phyloP scores from a whole-genome alignment of 768 basidiomycete species.

The Leccinum imitatum region DNA sequence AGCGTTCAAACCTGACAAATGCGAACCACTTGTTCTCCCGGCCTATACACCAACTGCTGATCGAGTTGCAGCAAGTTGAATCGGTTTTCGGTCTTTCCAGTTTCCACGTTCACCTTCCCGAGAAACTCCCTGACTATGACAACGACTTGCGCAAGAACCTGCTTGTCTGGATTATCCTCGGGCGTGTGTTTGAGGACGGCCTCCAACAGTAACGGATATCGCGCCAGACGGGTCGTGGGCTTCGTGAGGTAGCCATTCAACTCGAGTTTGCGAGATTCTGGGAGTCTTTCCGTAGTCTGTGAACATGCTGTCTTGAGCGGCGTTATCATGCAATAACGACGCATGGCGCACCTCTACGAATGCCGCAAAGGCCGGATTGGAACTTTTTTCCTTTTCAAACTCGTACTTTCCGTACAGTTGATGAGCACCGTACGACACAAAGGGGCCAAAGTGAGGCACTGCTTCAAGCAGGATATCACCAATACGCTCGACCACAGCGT shows the following conservation, averaged over 20 bases:
- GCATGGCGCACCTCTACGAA: slow-evolving; percentile 81
- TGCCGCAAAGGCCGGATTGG: slow-evolving; percentile 87
- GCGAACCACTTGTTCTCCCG: slow-evolving; percentile 86
- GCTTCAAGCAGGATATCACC: slow-evolving; percentile 88
- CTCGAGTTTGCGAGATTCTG: slow-evolving; percentile 95
- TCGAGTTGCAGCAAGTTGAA: slow-evolving; percentile 95
- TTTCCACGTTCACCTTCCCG: slow-evolving; percentile 86
- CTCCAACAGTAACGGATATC: slow-evolving; percentile 91
- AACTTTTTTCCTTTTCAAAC: slow-evolving; percentile 97
- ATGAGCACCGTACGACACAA: slow-evolving; percentile 93
- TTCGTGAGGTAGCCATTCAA: slow-evolving; percentile 98
- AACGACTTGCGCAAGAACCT: slow-evolving; percentile 72
- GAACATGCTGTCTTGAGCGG: slow-evolving; percentile 2
- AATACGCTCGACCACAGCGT: slow-evolving; percentile 88
- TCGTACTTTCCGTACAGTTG: slow-evolving; percentile 98
- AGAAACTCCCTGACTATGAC: slow-evolving; percentile 79
- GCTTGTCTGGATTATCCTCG: slow-evolving; percentile 86
- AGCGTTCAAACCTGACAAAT: background rate
- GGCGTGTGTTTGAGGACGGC: slow-evolving; percentile 91
- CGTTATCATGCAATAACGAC: background rate
- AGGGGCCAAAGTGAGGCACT: slow-evolving; percentile 87
- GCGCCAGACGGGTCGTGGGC: slow-evolving; percentile 95
- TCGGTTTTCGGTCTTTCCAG: slow-evolving; percentile 92
- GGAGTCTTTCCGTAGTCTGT: slow-evolving; percentile 85
- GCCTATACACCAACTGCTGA: slow-evolving; percentile 85